Percentiles rank a stretch among this genome's conserved stretches.
phyloP scores from a whole-genome alignment of 108 stramenopile genomes.

The Cyclotella kingstonii region DNA sequence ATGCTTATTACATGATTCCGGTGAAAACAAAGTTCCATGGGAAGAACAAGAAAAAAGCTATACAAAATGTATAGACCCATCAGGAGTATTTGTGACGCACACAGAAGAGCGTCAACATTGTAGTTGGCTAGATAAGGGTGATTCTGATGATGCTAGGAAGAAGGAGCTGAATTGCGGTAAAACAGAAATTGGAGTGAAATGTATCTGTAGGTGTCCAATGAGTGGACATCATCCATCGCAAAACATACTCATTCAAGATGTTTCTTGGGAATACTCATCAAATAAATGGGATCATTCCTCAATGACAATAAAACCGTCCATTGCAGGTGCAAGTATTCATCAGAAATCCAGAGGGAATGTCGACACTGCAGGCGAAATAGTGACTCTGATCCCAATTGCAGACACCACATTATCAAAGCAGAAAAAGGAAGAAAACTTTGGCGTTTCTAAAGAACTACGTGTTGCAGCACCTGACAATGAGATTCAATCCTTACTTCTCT shows the following conservation, averaged over 20 bases:
- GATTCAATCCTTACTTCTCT: constrained; percentile 37
- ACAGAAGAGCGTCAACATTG: constrained; percentile 7
- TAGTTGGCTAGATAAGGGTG: constrained; percentile 15
- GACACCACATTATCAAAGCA: constrained; percentile 26
- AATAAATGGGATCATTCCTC: constrained; percentile 1
- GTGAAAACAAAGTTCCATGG: neutral
- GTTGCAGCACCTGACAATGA: constrained; percentile 7
- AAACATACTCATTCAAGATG: constrained; percentile 12
- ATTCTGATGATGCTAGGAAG: constrained; percentile 18
- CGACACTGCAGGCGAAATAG: constrained; percentile 19
- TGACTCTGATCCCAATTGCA: constrained; percentile 19
- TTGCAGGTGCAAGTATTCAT: neutral
- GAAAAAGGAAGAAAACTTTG: constrained; percentile 23
- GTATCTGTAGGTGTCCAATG: constrained; percentile 23
- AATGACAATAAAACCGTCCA: constrained; percentile 2
- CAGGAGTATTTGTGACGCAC: constrained; percentile 15
- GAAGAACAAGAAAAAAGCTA: neutral
- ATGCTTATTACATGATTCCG: constrained; percentile 1
- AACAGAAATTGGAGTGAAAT: constrained; percentile 21
- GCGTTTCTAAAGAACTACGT: constrained; percentile 14
- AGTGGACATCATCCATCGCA: constrained; percentile 9
- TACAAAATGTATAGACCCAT: constrained; percentile 7
- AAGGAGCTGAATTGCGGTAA: constrained; percentile 21
- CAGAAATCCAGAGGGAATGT: constrained; percentile 12
- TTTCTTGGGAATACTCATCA: constrained; percentile 3